Conservation (phyloP, 2,329 filamentous ascomycete genomes). For the Alternaria triticina region DNA sequence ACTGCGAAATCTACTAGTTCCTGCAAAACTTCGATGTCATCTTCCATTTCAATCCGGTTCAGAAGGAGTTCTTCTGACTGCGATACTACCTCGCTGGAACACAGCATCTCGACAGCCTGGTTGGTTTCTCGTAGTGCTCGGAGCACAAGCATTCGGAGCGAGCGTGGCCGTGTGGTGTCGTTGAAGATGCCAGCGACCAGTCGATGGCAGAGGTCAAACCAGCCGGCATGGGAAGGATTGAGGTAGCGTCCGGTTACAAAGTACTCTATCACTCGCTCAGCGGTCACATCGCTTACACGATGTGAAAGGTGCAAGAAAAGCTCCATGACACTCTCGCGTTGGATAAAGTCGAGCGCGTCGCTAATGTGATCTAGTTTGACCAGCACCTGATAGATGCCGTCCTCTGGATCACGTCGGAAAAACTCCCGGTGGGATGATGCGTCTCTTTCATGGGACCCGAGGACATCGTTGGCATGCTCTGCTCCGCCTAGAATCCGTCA, state of each 20-base stretch:
- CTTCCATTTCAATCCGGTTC: constrained; percentile 66
- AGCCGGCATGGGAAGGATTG: constrained; percentile 72
- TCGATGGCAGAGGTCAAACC: constrained; percentile 68
- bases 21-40: constrained; percentile 69
- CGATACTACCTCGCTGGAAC: constrained; percentile 63
- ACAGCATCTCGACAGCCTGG: constrained; percentile 60
- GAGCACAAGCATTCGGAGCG: constrained; percentile 68
- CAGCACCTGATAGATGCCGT: constrained; percentile 37
- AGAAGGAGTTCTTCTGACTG: constrained; percentile 68
- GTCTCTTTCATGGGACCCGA: constrained; percentile 18
- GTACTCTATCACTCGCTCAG: constrained; percentile 69
- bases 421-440: constrained; percentile 9
- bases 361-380: constrained; percentile 38
- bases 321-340: constrained; percentile 69
- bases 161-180: constrained; percentile 65
- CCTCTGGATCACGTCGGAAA: constrained; percentile 24
- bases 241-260: constrained; percentile 73
- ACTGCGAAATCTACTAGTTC: constrained; percentile 70
- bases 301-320: constrained; percentile 69
- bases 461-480: constrained; percentile 21
- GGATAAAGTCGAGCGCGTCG: constrained; percentile 60
- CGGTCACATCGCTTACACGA: constrained; percentile 69
- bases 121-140: constrained; percentile 62
- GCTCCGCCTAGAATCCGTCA: constrained; percentile 10
- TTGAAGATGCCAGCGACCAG: constrained; percentile 70